Base-by-base conservation (phyloP, 75 land plant genomes). In the Larix kaempferi region DNA sequence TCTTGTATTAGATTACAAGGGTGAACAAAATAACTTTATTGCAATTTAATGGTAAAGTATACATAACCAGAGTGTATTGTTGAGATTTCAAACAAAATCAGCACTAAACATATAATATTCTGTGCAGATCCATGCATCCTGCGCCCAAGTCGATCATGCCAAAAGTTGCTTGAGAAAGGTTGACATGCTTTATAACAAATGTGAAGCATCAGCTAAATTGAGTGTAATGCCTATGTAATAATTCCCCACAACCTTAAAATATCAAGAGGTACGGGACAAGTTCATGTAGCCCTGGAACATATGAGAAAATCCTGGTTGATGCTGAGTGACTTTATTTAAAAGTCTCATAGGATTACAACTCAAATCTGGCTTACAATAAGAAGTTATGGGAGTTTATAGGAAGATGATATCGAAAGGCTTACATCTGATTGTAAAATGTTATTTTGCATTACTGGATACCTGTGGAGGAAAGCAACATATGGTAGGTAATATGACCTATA, bases 401-500 rank as follows among this genome's bases (percentile, higher is more conserved):
- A 78, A 84, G 71, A 93, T 91, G 95, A 69, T 88, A 23, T 84
- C 83, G 2, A 88, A 88, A 61, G 86, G 85, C 17, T 49, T 49
- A 49, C 10, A 10, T 49, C 54, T 58, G 77, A 10, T 49, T 2
- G 2, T 89, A 29, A 83, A 84, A 78, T 81, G 89, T 55, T 94
- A 86, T 59, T 88, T 41, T 86, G 33, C 92, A 10, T 86, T 94
- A 11, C 86, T 94, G 88, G 89, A 86, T 23, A 88, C 89, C 22
- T 61, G 75, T 17, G 96, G 96, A 54, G 91, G 83, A 80, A 80
- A 78, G 71, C 85, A 89, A 59, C 79, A 84, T 66, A 23, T 85
- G 85, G 15, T 79, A 79, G 19, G 90, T 87, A 23, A 66, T 86
- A 76, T 56, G 35, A 21, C 83, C 86, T 73, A 41, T 88, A 52